These are phyloP conservation scores for Aegle marmelos DNA, from an alignment of 345 rosid genomes.

Conservation along the genomic window DNA sequence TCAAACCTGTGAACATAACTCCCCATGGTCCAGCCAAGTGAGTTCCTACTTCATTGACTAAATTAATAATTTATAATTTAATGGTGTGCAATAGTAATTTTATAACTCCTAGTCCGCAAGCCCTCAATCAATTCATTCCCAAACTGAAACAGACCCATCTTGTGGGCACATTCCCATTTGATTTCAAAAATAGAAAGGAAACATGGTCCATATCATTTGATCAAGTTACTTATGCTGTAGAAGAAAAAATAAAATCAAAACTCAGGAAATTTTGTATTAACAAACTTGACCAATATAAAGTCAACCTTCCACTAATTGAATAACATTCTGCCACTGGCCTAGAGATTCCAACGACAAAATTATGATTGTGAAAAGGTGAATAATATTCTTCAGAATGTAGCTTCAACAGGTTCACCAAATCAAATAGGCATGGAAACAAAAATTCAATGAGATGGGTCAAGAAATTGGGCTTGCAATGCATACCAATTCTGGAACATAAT, in stretches of 20 bases:
- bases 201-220: background rate
- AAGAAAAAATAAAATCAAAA: background rate
- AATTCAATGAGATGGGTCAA: background rate
- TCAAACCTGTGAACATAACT: background rate
- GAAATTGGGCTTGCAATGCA: conserved; percentile 8
- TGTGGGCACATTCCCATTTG: background rate
- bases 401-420: background rate
- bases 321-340: background rate
- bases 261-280: background rate
- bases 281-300: background rate
- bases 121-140: background rate
- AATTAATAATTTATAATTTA: background rate
- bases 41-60: background rate
- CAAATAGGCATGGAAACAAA: background rate
- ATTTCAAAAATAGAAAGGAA: background rate
- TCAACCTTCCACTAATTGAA: background rate
- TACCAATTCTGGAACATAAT: conserved; percentile 79
- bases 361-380: background rate
- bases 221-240: background rate
- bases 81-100: background rate
- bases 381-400: background rate
- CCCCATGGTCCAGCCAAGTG: background rate
- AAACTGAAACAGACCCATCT: background rate
- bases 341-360: background rate
- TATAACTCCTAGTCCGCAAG: background rate